These are phyloP conservation scores for Aspergillus sp. DNA, from an alignment of 2,329 filamentous ascomycete genomes.

Conservation along the genomic window DNA sequence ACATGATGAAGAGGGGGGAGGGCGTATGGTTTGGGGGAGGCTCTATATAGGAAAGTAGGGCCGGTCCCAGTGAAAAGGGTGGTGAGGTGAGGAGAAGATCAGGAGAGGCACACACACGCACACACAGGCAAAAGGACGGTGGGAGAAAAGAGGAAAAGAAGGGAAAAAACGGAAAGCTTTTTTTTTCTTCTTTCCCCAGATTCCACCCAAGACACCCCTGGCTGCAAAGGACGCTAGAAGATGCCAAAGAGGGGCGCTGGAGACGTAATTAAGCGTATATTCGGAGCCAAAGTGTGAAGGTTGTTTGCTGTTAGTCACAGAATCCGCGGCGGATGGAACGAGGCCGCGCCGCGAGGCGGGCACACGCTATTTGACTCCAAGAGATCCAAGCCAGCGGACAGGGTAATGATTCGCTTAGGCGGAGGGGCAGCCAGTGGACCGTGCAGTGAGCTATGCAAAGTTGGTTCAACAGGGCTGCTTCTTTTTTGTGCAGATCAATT, in stretches of 20 bases:
- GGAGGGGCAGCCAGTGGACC: background rate
- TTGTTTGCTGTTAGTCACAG: constrained; percentile 41
- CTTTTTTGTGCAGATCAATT: background rate
- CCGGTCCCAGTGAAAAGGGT: constrained; percentile 7
- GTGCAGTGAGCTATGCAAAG: background rate
- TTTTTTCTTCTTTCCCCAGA: constrained; percentile 33
- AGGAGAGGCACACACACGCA: constrained; percentile 9
- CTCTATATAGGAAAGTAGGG: constrained; percentile 25
- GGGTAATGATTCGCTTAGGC: background rate
- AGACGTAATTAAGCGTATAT: constrained; percentile 12
- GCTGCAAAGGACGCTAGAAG: constrained; percentile 17
- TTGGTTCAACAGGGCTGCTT: constrained; percentile 3
- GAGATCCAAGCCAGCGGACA: constrained; percentile 11
- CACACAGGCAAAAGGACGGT: constrained; percentile 15
- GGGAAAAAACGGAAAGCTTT: constrained; percentile 19
- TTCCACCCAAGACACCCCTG: constrained; percentile 26
- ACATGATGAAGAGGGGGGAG: constrained; percentile 29
- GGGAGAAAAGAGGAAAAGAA: constrained; percentile 8
- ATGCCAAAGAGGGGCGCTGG: constrained; percentile 26
- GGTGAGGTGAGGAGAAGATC: constrained; percentile 10
- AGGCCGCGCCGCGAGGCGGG: constrained; percentile 18
- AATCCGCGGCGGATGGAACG: constrained; percentile 24
- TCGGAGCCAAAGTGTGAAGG: constrained; percentile 18
- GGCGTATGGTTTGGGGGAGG: constrained; percentile 8
- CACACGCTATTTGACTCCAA: constrained; percentile 13